Evolutionary conservation across 2,329 filamentous ascomycete species (phyloP).

Genomic region (Cladosporium velox): DNA sequence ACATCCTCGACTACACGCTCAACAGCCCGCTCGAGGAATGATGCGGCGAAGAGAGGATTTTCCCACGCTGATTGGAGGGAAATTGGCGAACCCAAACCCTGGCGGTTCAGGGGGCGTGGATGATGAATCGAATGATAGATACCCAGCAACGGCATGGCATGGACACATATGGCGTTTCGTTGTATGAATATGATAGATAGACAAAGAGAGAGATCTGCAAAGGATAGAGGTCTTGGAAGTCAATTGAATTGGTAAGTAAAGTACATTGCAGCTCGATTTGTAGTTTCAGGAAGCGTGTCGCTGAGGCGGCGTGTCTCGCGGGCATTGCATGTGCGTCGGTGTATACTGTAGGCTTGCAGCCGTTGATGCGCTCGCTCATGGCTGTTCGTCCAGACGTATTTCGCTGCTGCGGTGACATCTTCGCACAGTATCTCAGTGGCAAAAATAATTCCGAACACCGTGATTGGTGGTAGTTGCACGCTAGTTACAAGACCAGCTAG

Average conservation of each 20-base stretch:
- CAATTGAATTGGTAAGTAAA: not conserved
- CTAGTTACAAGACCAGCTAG: not conserved
- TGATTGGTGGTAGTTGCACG: not conserved
- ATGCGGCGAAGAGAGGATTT: not conserved
- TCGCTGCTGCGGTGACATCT: not conserved
- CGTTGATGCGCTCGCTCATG: not conserved
- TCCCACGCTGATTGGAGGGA: not conserved
- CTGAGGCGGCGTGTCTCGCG: not conserved
- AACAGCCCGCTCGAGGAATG: constrained; percentile 38
- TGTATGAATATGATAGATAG: constrained; percentile 9
- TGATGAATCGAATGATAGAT: constrained; percentile 10
- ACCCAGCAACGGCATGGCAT: constrained; percentile 12
- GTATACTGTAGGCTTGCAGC: not conserved
- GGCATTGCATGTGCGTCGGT: not conserved
- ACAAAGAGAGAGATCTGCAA: not conserved
- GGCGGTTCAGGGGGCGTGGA: not conserved
- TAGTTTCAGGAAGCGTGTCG: not conserved
- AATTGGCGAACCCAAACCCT: not conserved
- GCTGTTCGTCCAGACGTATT: not conserved
- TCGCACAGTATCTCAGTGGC: not conserved
- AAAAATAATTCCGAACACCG: not conserved
- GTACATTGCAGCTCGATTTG: not conserved
- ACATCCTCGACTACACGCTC: constrained; percentile 94
- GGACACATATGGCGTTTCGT: constrained; percentile 13
- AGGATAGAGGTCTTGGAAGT: not conserved